phyloP scores from a whole-genome alignment of 306 rosid genomes.

The Trifolium pratense region DNA sequence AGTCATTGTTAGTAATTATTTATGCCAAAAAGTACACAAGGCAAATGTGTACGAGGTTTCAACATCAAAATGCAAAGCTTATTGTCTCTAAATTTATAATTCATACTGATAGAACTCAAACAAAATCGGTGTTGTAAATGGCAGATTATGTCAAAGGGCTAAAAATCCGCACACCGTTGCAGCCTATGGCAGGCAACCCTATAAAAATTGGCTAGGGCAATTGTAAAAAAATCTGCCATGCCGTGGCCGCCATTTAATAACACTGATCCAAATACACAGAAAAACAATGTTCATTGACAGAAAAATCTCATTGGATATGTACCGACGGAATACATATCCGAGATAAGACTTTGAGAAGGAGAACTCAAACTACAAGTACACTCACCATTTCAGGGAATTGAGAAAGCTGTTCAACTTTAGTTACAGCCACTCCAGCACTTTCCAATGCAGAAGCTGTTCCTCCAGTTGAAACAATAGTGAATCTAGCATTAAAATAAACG shows the following conservation, averaged over 20 bases:
- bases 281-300: neutral
- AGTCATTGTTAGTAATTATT: conserved; percentile 28
- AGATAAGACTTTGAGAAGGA: conserved; percentile 14
- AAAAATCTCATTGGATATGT: neutral
- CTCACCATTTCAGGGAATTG: conserved; percentile 93
- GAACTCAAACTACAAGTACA: conserved; percentile 7
- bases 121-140: neutral
- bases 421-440: conserved; percentile 78
- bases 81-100: neutral
- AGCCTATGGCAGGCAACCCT: neutral
- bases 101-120: neutral
- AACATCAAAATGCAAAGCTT: neutral
- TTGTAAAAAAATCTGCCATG: neutral
- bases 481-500: conserved; percentile 49
- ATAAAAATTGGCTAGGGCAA: neutral
- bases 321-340: neutral
- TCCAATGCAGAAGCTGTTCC: conserved; percentile 91
- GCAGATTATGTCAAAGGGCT: neutral
- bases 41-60: conserved; percentile 1
- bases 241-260: neutral
- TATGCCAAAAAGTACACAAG: conserved; percentile 5
- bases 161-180: neutral
- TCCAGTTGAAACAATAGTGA: conserved; percentile 90
- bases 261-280: neutral
- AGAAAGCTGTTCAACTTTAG: conserved; percentile 87